Conservation (phyloP, 2,329 filamentous ascomycete genomes). For the Talaromyces sp. region DNA sequence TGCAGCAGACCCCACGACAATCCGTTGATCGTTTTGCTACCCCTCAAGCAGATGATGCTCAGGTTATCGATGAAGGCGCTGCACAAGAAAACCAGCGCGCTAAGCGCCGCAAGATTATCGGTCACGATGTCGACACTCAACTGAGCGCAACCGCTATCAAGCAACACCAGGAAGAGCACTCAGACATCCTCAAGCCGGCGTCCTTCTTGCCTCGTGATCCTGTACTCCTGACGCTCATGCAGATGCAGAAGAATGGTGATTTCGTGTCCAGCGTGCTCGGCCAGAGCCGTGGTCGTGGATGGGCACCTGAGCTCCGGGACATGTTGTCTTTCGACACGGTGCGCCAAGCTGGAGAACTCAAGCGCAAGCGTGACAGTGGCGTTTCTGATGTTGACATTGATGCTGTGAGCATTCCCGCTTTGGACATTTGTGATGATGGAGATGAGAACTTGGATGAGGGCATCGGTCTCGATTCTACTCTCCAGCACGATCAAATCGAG, state of each 20-base stretch:
- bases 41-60: constrained; percentile 60
- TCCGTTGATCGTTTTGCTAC: constrained; percentile 67
- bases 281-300: constrained; percentile 68
- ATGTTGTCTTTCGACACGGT: constrained; percentile 83
- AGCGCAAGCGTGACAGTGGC: constrained; percentile 88
- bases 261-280: constrained; percentile 85
- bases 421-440: constrained; percentile 61
- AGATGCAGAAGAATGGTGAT: constrained; percentile 83
- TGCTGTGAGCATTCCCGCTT: constrained; percentile 56
- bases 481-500: constrained; percentile 57
- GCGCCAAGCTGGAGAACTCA: constrained; percentile 70
- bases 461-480: constrained; percentile 44
- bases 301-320: constrained; percentile 90
- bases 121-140: constrained; percentile 74
- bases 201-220: constrained; percentile 83
- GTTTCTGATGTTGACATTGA: constrained; percentile 72
- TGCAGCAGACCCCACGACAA: constrained; percentile 50
- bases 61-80: constrained; percentile 28
- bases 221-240: constrained; percentile 77
- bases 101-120: constrained; percentile 74
- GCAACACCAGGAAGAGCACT: constrained; percentile 76
- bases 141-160: constrained; percentile 73
- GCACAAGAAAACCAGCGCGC: constrained; percentile 65
- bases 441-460: constrained; percentile 47
- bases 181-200: constrained; percentile 76